Percentiles rank a stretch among this genome's conserved stretches.
These are phyloP conservation scores for Sisymbrium irio DNA, from an alignment of 345 rosid genomes.

Conservation along the genomic window DNA sequence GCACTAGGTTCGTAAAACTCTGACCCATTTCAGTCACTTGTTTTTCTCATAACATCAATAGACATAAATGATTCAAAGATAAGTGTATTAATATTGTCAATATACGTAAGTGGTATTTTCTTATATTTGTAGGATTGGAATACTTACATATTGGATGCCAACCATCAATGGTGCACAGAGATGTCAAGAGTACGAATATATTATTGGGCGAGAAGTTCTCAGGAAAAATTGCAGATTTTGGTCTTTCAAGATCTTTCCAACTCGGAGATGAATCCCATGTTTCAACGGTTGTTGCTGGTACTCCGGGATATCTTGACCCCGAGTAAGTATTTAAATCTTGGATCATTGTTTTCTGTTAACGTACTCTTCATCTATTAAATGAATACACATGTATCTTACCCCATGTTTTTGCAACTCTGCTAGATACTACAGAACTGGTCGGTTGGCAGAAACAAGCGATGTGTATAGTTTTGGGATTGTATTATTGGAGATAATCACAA, in stretches of 20 bases:
- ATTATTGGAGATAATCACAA: slow-evolving; percentile 47
- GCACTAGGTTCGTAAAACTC: not conserved
- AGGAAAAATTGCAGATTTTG: slow-evolving; percentile 38
- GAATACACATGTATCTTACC: not conserved
- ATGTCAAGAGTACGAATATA: slow-evolving; percentile 5
- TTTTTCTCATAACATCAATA: not conserved
- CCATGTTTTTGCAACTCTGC: not conserved
- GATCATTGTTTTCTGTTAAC: not conserved
- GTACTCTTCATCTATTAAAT: too few relatives aligned
- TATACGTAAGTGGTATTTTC: not conserved
- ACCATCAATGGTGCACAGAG: slow-evolving; percentile 16
- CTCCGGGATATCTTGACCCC: slow-evolving; percentile 34
- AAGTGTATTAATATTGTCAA: not conserved
- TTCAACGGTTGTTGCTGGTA: slow-evolving; percentile 26
- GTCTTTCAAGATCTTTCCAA: slow-evolving; percentile 28
- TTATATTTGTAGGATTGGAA: not conserved
- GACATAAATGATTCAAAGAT: not conserved
- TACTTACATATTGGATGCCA: slow-evolving; percentile 3
- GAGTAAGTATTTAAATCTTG: slow-evolving; percentile 16
- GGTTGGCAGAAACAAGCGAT: slow-evolving; percentile 43
- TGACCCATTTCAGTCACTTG: not conserved
- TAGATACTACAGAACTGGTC: slow-evolving; percentile 29
- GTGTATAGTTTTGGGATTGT: slow-evolving; percentile 53
- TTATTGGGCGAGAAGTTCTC: slow-evolving; percentile 35
- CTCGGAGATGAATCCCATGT: slow-evolving; percentile 5